Evolutionary conservation across 2,329 filamentous ascomycete genomes (phyloP), one percentile per base, ranked within the genome.

Genomic region (Botrytis cinerea): DNA sequence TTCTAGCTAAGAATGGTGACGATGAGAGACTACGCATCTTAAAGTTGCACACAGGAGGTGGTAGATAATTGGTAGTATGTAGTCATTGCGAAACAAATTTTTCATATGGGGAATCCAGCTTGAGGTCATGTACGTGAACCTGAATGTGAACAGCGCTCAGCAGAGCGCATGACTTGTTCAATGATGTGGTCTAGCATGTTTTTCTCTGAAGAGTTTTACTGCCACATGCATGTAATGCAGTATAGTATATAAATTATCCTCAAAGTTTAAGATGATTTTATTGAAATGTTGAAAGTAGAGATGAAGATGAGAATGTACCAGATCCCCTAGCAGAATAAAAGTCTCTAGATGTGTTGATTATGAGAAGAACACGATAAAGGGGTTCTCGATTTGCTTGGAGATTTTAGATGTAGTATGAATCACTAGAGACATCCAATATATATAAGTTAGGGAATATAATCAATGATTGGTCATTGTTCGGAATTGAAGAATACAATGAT

Each of bases 271-370:
- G 32, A 60, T 60, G 18, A 60, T 0, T 35, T 1, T 35, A 22
- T 35, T 35, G 32, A 12, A 60, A 14, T 10, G 0, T 20, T 12
- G 2, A 22, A 32, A 35, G 57, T 35, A 60, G 9, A 35, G 9
- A 25, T 60, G 57, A 12, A 35, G 20, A 12, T 22, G 1, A 6
- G 2, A 20, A 22, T 35, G 20, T 25, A 7, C 32, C 18, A 59
- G 35, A 8, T 12, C 4, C 22, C 2, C 32, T 35, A 0, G 2
- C 35, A 1, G 9, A 60, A 5, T 10, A 10, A 32, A 48, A 32
- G 1, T 22, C 4, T 6, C 9, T 5, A 1, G 8, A 22, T 60
- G 8, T 35, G 1, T 35, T 35, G 57, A 60, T 12, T 1, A 20
- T 2, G 18, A 35, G 9, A 59, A 20, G 8, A 35, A 35, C 18